Evolutionary conservation across 257 asterid species (phyloP), one percentile per base, ranked within the genome.

Genomic region (Gentiana macrophylla): DNA sequence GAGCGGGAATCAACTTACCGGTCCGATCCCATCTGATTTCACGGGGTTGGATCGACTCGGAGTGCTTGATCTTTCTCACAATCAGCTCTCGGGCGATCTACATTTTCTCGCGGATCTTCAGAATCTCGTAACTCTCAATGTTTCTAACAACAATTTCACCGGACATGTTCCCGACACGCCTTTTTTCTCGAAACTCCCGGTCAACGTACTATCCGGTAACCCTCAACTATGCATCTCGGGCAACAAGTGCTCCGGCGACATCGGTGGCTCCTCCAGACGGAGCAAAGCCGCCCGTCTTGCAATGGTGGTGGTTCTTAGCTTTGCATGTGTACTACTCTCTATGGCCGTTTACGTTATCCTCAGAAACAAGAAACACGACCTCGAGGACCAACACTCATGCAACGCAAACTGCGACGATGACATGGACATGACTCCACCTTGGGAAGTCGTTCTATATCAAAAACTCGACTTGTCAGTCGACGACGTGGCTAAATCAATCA

Each of bases 391-490:
- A 2, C 80, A 36, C 11, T 65, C 61, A 9, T 49, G 64, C 32
- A 73, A 80, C 57, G 7, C 36, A 32, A 75, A 62, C 56, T 62
- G 45, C 15, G 74, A 64, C n/a, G 79, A 72, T 9, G 88, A 81
- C 53, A 67, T 79, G 63, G 94, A 81, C 48, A 66, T 86, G 58
- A 71, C 66, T 13, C 86, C 84, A 1, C 94, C 94, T 1, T 86
- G 95, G 95, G 95, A 86, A 56, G 88, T 83, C 59, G 83, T 84
- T 0, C 56, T 86, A 59, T 86, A 83, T 73, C 91, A 86, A 61
- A 86, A 86, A 62, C 76, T 83, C 8, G 83, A 81, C 67, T 32
- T 86, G 56, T 81, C 91, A 0, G 79, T 83, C 2, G 41, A 37
- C 0, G 94, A 86, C 7, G 78, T 83, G 37, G 73, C 73, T 1